These are phyloP conservation scores for Ceratobasidium papillatum DNA, from an alignment of 1,284 basidiomycete genomes.

Conservation along the genomic window DNA sequence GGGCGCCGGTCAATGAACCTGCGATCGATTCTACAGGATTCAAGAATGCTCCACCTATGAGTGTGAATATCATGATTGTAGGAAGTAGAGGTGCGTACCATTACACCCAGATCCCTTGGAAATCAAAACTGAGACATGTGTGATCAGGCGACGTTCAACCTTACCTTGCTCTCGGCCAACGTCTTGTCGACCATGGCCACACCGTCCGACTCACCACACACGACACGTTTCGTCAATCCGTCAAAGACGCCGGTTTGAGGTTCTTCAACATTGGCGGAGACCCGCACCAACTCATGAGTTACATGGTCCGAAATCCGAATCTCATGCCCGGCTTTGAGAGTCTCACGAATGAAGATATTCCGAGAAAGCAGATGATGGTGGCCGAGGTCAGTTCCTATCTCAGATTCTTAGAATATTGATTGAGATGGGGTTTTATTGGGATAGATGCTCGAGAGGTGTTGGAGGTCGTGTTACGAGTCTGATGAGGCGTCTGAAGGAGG, in stretches of 20 bases:
- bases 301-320: constrained; percentile 67
- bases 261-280: constrained; percentile 68
- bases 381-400: constrained; percentile 47
- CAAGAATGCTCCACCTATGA: constrained; percentile 57
- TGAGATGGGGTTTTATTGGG: no score
- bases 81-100: constrained; percentile 63
- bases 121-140: not conserved
- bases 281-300: constrained; percentile 68
- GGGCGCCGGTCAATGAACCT: constrained; percentile 60
- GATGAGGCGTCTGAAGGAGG: constrained; percentile 54
- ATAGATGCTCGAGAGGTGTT: constrained; percentile 66
- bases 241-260: constrained; percentile 61
- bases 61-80: constrained; percentile 71
- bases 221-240: constrained; percentile 67
- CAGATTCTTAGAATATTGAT: not conserved
- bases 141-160: constrained; percentile 72
- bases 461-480: constrained; percentile 62
- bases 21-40: constrained; percentile 57
- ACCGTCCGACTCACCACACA: constrained; percentile 73
- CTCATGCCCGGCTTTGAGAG: constrained; percentile 61
- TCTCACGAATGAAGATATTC: constrained; percentile 61
- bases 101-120: not conserved
- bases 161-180: constrained; percentile 70
- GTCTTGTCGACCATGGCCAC: constrained; percentile 64
- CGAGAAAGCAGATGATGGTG: constrained; percentile 60